Evolutionary conservation across 208 protist genomes (phyloP).

Genomic region (Naegleria lovaniensis): DNA sequence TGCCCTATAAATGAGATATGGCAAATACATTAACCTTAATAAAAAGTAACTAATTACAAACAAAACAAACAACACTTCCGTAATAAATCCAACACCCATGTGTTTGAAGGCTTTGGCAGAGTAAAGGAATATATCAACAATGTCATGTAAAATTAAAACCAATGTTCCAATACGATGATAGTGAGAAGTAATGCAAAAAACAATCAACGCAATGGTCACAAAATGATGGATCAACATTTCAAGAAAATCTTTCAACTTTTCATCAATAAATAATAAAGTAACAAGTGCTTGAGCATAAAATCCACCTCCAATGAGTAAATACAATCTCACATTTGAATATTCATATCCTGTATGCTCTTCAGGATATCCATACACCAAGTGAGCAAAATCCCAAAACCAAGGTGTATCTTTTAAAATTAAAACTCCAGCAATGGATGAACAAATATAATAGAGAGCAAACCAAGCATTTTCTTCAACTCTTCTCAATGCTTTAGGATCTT

Average conservation of each 20-base stretch:
- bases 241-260: conserved; percentile 4
- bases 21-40: background rate
- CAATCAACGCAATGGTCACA: background rate
- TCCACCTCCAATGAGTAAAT: background rate
- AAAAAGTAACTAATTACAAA: background rate
- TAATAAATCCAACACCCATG: no score
- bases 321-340: background rate
- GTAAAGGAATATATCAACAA: conserved; percentile 16
- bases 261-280: conserved; percentile 19
- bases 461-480: conserved; percentile 4
- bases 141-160: background rate
- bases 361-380: background rate
- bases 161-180: background rate
- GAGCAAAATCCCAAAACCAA: background rate
- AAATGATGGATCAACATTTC: conserved; percentile 22
- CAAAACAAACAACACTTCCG: background rate
- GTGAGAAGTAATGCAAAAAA: background rate
- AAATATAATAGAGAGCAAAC: conserved; percentile 18
- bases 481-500: background rate
- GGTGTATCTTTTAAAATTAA: background rate
- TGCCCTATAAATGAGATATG: background rate
- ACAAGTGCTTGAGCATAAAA: background rate
- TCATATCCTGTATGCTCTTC: background rate
- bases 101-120: background rate
- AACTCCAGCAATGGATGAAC: background rate